Conservation (phyloP, 1,139 yeast species). For the Pichia sp. region DNA sequence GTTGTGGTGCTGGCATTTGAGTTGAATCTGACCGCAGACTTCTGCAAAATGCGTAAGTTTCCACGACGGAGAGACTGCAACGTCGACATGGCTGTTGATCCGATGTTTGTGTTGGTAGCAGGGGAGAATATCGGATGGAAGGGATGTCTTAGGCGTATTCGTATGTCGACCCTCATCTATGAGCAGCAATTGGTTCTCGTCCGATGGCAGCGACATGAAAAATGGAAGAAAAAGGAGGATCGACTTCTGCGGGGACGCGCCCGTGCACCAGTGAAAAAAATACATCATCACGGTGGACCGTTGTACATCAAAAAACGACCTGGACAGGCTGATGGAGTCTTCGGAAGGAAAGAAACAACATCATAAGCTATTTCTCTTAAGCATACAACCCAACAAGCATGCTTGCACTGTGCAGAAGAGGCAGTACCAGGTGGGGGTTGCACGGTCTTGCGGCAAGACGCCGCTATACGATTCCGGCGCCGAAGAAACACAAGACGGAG, state of each 20-base stretch:
- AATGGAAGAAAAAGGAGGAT: background rate
- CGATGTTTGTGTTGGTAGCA: background rate
- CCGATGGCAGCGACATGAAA: background rate
- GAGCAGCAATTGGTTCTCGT: background rate
- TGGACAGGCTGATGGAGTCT: background rate
- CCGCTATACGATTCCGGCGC: background rate
- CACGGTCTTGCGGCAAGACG: background rate
- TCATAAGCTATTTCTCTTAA: no score
- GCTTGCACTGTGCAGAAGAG: background rate
- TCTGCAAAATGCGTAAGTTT: constrained; percentile 11
- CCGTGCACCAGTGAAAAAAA: constrained; percentile 1
- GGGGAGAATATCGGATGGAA: no score
- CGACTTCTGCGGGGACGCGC: background rate
- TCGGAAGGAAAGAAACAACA: background rate
- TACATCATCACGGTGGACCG: background rate
- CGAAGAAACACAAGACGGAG: background rate
- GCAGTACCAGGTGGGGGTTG: background rate
- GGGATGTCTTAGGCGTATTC: no score
- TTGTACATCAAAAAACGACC: no score
- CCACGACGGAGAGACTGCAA: constrained; percentile 9
- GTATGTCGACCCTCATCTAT: background rate
- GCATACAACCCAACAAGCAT: no score
- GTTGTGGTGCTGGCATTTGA: constrained; percentile 4
- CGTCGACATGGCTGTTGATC: constrained; percentile 2
- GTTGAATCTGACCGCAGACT: constrained; percentile 9